Conservation (phyloP, 345 rosid species). For the Anastatica hierochuntica region DNA sequence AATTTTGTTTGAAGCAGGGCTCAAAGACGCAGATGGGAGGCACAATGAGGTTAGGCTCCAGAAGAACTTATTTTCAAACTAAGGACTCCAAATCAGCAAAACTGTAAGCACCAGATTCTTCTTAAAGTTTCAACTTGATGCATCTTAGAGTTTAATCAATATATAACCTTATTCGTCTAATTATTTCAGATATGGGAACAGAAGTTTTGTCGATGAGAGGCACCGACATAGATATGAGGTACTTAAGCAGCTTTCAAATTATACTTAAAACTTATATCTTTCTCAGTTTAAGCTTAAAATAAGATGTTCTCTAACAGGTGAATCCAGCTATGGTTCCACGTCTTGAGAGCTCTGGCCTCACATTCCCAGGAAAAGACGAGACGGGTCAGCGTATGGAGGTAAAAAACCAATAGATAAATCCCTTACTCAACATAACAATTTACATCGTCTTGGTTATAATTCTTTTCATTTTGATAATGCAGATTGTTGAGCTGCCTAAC, state of each 20-base stretch:
- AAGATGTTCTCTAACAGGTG: slow-evolving; percentile 41
- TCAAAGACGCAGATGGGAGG: slow-evolving; percentile 33
- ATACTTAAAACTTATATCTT: not conserved
- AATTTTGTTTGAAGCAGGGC: slow-evolving; percentile 26
- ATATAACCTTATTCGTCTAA: not conserved
- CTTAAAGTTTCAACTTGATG: not conserved
- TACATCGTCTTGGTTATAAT: too few species aligned
- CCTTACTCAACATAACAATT: too few species aligned
- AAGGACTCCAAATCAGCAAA: slow-evolving; percentile 29
- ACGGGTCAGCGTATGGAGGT: slow-evolving; percentile 91
- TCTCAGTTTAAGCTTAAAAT: not conserved
- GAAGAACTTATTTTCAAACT: slow-evolving; percentile 27
- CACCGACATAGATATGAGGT: slow-evolving; percentile 99
- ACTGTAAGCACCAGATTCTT: too few species aligned
- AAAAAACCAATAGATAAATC: too few species aligned
- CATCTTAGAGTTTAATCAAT: not conserved
- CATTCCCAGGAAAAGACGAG: slow-evolving; percentile 88
- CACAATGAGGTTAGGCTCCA: slow-evolving; percentile 32
- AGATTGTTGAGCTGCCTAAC: slow-evolving; percentile 56
- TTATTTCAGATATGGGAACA: slow-evolving; percentile 72
- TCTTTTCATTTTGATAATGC: slow-evolving; percentile 18
- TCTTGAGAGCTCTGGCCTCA: slow-evolving; percentile 69
- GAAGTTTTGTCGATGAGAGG: slow-evolving; percentile 65
- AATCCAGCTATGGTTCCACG: slow-evolving; percentile 71
- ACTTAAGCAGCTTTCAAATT: slow-evolving; percentile 1